These are phyloP conservation scores for Colletotrichum acutatum DNA, from an alignment of 2,329 filamentous ascomycete genomes.

Conservation along the genomic window DNA sequence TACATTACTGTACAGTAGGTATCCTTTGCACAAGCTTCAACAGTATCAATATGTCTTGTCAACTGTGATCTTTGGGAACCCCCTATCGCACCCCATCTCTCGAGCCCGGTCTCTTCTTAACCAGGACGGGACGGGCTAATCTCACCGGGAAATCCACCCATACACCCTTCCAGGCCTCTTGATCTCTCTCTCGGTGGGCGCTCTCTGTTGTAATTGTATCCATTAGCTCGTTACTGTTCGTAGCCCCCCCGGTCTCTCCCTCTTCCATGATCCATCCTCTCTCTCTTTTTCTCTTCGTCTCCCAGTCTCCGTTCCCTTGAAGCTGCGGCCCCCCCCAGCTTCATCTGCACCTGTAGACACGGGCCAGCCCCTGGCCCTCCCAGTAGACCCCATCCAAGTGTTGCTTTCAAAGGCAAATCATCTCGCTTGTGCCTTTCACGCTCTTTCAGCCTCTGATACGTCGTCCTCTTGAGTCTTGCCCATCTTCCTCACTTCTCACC, in stretches of 20 bases:
- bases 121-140: slow-evolving; percentile 50
- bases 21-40: slow-evolving; percentile 1
- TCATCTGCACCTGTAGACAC: slow-evolving; percentile 37
- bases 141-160: slow-evolving; percentile 54
- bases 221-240: background rate
- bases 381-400: slow-evolving; percentile 45
- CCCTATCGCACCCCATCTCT: slow-evolving; percentile 44
- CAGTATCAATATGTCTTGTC: accelerated
- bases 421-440: slow-evolving; percentile 62
- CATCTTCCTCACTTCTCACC: slow-evolving; percentile 25
- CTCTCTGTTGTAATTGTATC: background rate
- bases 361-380: slow-evolving; percentile 38
- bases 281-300: background rate
- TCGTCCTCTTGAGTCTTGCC: slow-evolving; percentile 32
- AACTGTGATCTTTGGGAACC: slow-evolving; percentile 39
- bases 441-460: slow-evolving; percentile 59
- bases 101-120: slow-evolving; percentile 33
- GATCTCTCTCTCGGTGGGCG: background rate
- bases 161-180: slow-evolving; percentile 43
- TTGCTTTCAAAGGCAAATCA: slow-evolving; percentile 59
- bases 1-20: too few species aligned
- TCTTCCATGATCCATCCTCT: background rate
- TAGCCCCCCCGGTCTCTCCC: background rate
- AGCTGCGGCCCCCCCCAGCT: slow-evolving; percentile 15
- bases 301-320: background rate